A percentile compares a stretch with the other conserved stretches of the same genome.
Conservation (phyloP, 78 protist species). For the Cyanophora paradoxa region DNA sequence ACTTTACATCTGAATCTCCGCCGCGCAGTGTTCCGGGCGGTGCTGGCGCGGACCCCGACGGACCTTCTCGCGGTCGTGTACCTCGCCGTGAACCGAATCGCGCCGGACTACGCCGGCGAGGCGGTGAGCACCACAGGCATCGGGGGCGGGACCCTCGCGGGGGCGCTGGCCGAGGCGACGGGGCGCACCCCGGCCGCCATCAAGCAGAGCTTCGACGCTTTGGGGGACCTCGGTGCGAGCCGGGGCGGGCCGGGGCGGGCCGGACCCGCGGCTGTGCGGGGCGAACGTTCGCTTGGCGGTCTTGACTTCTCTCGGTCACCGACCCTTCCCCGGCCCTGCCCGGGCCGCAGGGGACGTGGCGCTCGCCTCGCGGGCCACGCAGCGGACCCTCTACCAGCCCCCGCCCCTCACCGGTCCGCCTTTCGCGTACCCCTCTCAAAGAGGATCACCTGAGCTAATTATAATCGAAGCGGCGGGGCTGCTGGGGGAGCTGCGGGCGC, state of each 20-base stretch:
- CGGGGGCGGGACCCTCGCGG: not conserved
- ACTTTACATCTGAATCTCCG: no score
- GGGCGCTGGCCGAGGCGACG: not conserved
- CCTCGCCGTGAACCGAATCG: no score
- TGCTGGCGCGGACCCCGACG: not conserved
- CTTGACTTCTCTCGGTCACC: no score
- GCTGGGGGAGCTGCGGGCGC: not conserved
- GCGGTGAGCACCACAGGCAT: not conserved
- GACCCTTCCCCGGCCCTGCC: no score
- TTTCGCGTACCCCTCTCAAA: no score
- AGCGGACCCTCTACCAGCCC: no score
- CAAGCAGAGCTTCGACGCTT: not conserved
- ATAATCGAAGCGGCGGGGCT: not conserved
- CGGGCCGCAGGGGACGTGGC: no score
- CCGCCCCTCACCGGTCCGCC: not conserved
- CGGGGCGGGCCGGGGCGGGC: not conserved
- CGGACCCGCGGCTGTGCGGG: not conserved
- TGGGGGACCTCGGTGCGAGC: constrained; percentile 1
- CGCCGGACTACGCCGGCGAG: not conserved
- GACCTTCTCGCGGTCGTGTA: not conserved
- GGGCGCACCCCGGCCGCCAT: not conserved
- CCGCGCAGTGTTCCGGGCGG: not conserved
- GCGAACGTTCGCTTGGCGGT: no score
- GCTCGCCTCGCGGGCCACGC: no score
- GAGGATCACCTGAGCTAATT: no score